Evolutionary conservation across 1,284 basidiomycete species (phyloP).

Genomic region (Neolentinus lepideus): DNA sequence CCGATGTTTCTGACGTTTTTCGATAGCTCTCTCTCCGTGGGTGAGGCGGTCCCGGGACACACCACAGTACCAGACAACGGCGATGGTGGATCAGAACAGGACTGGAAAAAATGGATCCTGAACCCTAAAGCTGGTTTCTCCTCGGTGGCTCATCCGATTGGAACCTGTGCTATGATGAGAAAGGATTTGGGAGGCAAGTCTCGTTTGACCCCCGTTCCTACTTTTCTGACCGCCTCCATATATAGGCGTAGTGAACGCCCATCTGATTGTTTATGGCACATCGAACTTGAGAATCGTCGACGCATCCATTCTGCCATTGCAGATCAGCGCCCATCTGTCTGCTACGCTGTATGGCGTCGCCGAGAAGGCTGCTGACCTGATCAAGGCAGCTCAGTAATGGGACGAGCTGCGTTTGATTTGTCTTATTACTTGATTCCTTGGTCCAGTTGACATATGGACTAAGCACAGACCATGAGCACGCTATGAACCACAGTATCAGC

Average conservation of each 20-base stretch:
- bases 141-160: constrained; percentile 42
- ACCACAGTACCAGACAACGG: constrained; percentile 31
- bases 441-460: too few species aligned
- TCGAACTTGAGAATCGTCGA: constrained; percentile 8
- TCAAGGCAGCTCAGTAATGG: constrained; percentile 11
- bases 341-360: constrained; percentile 20
- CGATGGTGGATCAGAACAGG: constrained; percentile 32
- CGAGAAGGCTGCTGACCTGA: constrained; percentile 23
- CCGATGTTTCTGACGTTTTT: neutral
- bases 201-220: neutral
- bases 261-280: constrained; percentile 30
- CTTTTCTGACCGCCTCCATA: constrained; percentile 8
- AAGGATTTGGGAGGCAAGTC: constrained; percentile 31
- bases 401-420: too few species aligned
- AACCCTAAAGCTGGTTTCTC: constrained; percentile 21
- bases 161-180: constrained; percentile 40
- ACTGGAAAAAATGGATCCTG: constrained; percentile 36
- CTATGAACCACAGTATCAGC: too few species aligned
- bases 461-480: too few species aligned
- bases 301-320: constrained; percentile 18
- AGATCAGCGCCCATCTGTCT: constrained; percentile 19
- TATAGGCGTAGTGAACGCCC: constrained; percentile 38
- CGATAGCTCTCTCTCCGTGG: constrained; percentile 12
- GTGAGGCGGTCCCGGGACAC: constrained; percentile 33
- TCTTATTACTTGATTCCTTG: too few species aligned